phyloP scores from a whole-genome alignment of 2,329 filamentous ascomycete genomes.

The Tricladium varicosporioides region DNA sequence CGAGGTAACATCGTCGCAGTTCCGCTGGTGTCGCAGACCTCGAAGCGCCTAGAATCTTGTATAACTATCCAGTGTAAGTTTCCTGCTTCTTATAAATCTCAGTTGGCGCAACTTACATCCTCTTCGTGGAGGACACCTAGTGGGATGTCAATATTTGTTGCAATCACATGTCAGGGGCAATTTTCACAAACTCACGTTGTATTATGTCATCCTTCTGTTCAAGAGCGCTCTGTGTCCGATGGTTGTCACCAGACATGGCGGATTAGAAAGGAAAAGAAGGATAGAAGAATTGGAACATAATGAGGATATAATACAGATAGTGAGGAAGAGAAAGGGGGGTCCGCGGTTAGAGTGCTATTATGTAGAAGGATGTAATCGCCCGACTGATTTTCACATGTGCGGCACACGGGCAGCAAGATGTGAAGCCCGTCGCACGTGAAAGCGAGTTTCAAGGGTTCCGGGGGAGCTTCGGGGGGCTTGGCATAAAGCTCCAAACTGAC shows the following conservation, averaged over 20 bases:
- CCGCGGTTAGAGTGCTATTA: background rate
- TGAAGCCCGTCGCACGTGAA: too few relatives aligned
- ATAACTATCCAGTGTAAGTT: constrained; percentile 29
- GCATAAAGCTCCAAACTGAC: background rate
- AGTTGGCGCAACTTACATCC: constrained; percentile 28
- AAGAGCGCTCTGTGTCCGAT: constrained; percentile 24
- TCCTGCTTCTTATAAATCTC: background rate
- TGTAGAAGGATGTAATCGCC: constrained; percentile 8
- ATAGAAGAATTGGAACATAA: constrained; percentile 10
- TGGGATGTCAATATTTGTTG: constrained; percentile 12
- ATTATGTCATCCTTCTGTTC: constrained; percentile 30
- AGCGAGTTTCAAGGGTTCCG: too few relatives aligned
- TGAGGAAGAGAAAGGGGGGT: constrained; percentile 5
- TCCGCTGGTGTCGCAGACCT: constrained; percentile 35
- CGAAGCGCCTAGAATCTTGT: constrained; percentile 38
- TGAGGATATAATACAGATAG: constrained; percentile 16
- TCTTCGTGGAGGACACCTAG: constrained; percentile 34
- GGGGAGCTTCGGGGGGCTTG: too few relatives aligned
- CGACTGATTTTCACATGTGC: background rate
- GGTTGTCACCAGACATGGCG: constrained; percentile 32
- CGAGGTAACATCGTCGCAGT: constrained; percentile 39
- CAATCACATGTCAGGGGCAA: constrained; percentile 31
- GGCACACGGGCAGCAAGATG: background rate
- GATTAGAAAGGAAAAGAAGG: constrained; percentile 21
- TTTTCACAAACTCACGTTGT: constrained; percentile 21